A percentile compares a stretch with the other conserved stretches of the same genome.
Conservation (phyloP, 768 basidiomycete species). For the Thelephora ganbajun region DNA sequence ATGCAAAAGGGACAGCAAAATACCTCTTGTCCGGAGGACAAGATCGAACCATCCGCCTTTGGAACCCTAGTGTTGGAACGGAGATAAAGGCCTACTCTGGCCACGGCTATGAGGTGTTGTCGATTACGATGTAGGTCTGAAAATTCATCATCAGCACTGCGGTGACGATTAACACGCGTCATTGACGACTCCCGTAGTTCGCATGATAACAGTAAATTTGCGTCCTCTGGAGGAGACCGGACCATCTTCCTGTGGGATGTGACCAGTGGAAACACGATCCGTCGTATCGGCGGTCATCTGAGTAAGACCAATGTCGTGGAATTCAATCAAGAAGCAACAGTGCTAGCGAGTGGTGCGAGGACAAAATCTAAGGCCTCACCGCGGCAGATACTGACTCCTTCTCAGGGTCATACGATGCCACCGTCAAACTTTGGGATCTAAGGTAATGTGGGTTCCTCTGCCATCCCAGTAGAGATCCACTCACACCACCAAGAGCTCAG, state of each 20-base stretch:
- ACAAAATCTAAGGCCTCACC: background rate
- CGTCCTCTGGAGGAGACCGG: slow-evolving; percentile 87
- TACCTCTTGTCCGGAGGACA: slow-evolving; percentile 91
- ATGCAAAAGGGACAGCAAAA: slow-evolving; percentile 76
- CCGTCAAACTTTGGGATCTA: slow-evolving; percentile 85
- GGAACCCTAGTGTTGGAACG: slow-evolving; percentile 79
- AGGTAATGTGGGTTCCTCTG: slow-evolving; percentile 31
- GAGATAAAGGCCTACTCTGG: slow-evolving; percentile 85
- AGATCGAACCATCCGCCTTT: slow-evolving; percentile 79
- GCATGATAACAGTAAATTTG: slow-evolving; percentile 90
- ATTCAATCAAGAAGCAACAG: slow-evolving; percentile 77
- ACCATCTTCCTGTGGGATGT: slow-evolving; percentile 96
- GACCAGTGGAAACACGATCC: slow-evolving; percentile 66
- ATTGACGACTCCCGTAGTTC: slow-evolving; percentile 31
- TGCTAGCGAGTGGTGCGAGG: slow-evolving; percentile 71
- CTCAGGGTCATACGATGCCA: slow-evolving; percentile 83
- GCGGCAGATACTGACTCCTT: background rate
- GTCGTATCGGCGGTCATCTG: slow-evolving; percentile 80
- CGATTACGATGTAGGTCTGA: slow-evolving; percentile 68
- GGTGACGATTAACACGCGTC: background rate
- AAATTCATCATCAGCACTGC: background rate
- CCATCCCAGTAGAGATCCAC: background rate
- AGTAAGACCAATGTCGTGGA: slow-evolving; percentile 84
- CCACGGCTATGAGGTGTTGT: slow-evolving; percentile 93
- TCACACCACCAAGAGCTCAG: slow-evolving; percentile 36